Conservation (phyloP, 2,329 filamentous ascomycete genomes). For the Dothistroma septosporum region DNA sequence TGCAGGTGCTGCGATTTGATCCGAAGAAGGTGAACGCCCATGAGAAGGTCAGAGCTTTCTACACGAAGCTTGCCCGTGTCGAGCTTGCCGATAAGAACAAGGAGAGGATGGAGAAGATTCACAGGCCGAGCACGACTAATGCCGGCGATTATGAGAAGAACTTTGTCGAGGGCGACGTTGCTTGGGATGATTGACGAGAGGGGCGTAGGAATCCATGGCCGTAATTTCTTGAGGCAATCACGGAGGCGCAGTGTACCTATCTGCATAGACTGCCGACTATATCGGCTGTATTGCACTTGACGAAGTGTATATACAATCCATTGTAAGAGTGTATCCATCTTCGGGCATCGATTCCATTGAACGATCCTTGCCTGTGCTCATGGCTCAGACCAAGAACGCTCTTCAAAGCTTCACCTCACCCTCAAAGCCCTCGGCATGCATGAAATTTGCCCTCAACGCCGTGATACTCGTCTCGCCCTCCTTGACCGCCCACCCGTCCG, state of each 20-base stretch:
- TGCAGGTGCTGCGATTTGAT: constrained; percentile 87
- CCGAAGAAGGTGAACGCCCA: constrained; percentile 92
- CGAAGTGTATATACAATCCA: no score
- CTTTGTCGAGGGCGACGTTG: constrained; percentile 26
- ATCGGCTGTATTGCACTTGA: neutral
- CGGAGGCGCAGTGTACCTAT: neutral
- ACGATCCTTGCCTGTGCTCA: no score
- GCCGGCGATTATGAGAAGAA: constrained; percentile 33
- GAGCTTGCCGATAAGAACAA: constrained; percentile 44
- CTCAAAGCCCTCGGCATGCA: constrained; percentile 64
- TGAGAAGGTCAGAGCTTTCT: constrained; percentile 78
- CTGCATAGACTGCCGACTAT: neutral
- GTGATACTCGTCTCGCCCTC: constrained; percentile 87
- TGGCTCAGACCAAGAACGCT: no score
- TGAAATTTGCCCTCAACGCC: constrained; percentile 87
- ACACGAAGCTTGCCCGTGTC: constrained; percentile 72
- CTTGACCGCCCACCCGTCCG: constrained; percentile 89
- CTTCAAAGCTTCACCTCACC: constrained; percentile 71
- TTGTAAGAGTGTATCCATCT: no score
- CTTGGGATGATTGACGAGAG: constrained; percentile 9
- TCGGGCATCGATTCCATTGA: no score
- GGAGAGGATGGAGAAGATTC: constrained; percentile 30
- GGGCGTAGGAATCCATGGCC: neutral
- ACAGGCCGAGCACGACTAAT: constrained; percentile 27
- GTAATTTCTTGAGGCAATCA: neutral